These are phyloP conservation scores for Handroanthus guayacan DNA, from an alignment of 257 asterid genomes.

Conservation along the genomic window DNA sequence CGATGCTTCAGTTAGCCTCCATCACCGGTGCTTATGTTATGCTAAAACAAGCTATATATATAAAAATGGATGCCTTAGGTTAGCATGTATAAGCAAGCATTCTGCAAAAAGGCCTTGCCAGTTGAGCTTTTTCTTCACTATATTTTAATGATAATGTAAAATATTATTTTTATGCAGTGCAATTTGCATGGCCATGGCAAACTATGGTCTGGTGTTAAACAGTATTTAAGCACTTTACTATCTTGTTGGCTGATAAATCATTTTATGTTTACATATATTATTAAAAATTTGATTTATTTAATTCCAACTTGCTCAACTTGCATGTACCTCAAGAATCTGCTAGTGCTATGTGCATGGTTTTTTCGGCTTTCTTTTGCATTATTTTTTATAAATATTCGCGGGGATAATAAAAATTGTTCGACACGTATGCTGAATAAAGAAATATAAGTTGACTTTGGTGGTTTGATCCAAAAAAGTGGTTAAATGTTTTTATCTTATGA, in stretches of 20 bases:
- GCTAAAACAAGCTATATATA: slow-evolving; percentile 15
- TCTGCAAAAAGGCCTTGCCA: slow-evolving; percentile 19
- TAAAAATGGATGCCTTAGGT: not conserved
- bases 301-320: slow-evolving; percentile 55
- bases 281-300: slow-evolving; percentile 12
- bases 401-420: slow-evolving; percentile 8
- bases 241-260: slow-evolving; percentile 33
- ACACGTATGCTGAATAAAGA: not conserved
- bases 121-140: slow-evolving; percentile 4
- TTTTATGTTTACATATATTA: slow-evolving; percentile 16
- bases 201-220: slow-evolving; percentile 35
- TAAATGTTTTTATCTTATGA: not conserved
- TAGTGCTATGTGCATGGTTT: slow-evolving; percentile 14
- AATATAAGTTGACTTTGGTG: not conserved
- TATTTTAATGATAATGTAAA: slow-evolving; percentile 29
- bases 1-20: not conserved
- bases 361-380: slow-evolving; percentile 21
- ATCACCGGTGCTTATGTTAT: not conserved
- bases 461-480: too few relatives aligned
- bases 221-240: slow-evolving; percentile 15
- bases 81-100: not conserved
- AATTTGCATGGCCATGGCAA: slow-evolving; percentile 42
- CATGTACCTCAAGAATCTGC: slow-evolving; percentile 39
- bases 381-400: not conserved
- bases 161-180: slow-evolving; percentile 42